Evolutionary conservation across 106 monocot species (phyloP).

Genomic region (Agapanthus africanus): DNA sequence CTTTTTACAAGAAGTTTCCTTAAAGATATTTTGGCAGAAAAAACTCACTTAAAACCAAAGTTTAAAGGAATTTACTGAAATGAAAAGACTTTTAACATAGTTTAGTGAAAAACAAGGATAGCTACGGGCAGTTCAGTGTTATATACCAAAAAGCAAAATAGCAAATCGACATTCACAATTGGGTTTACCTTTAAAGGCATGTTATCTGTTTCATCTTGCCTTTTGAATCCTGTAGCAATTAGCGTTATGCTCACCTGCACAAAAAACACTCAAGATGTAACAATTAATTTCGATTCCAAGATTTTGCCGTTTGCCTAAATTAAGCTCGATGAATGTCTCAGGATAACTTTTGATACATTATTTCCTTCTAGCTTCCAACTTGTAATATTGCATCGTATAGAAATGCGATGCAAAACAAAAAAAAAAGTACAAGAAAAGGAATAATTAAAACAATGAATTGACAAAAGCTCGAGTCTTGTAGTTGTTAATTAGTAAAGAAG

Average conservation of each 20-base stretch:
- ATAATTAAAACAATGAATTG: neutral
- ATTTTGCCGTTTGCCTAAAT: too few species aligned
- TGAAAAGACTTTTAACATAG: too few species aligned
- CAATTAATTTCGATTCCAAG: too few species aligned
- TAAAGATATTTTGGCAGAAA: too few species aligned
- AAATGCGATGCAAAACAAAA: neutral
- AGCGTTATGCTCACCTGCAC: conserved; percentile 64
- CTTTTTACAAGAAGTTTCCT: too few species aligned
- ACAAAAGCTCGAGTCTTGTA: neutral
- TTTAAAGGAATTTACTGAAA: too few species aligned
- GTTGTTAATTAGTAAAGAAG: too few species aligned
- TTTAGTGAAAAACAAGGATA: too few species aligned
- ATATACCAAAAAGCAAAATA: too few species aligned
- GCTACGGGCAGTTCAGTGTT: too few species aligned
- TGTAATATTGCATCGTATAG: neutral
- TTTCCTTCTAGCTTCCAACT: neutral
- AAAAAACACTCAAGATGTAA: neutral
- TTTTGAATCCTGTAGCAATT: conserved; percentile 63
- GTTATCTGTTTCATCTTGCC: conserved; percentile 46
- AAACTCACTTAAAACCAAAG: too few species aligned
- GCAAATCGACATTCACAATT: neutral
- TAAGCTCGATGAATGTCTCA: too few species aligned
- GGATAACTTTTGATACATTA: neutral
- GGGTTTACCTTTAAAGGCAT: conserved; percentile 34
- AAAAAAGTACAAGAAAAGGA: neutral